phyloP scores from a whole-genome alignment of 768 basidiomycete species.

The Sutorius australiensis region DNA sequence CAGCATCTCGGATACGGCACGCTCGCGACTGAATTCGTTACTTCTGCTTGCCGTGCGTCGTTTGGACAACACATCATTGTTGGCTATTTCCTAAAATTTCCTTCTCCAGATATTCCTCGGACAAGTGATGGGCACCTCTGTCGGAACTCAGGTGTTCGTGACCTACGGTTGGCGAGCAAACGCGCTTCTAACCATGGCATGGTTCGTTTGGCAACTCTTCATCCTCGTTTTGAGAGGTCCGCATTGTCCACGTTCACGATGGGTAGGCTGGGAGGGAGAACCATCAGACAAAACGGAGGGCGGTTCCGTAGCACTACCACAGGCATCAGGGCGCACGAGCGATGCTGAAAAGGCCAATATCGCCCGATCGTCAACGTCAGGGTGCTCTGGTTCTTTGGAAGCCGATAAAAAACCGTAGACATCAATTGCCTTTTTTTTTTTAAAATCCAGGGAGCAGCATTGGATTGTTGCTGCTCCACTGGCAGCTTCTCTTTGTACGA shows the following conservation, averaged over 20 bases:
- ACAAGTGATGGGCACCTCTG: slow-evolving; percentile 78
- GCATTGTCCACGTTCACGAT: slow-evolving; percentile 38
- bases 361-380: neutral
- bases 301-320: neutral
- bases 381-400: neutral
- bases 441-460: neutral
- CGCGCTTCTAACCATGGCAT: slow-evolving; percentile 54
- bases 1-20: slow-evolving; percentile 40
- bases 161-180: slow-evolving; percentile 65
- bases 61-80: no score
- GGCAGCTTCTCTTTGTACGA: no score
- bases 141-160: slow-evolving; percentile 69
- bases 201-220: slow-evolving; percentile 50
- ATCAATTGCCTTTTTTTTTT: neutral
- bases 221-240: slow-evolving; percentile 65
- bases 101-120: slow-evolving; percentile 56
- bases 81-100: no score
- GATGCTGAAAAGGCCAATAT: slow-evolving; percentile 6
- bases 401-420: neutral
- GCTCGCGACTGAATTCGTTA: slow-evolving; percentile 56
- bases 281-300: neutral
- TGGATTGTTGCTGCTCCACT: no score
- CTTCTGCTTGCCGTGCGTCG: no score
- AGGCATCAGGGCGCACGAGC: neutral
- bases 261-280: slow-evolving; percentile 46